These are phyloP conservation scores for Arthroderma sp. DNA, from an alignment of 2,329 filamentous ascomycete genomes.

Conservation along the genomic window DNA sequence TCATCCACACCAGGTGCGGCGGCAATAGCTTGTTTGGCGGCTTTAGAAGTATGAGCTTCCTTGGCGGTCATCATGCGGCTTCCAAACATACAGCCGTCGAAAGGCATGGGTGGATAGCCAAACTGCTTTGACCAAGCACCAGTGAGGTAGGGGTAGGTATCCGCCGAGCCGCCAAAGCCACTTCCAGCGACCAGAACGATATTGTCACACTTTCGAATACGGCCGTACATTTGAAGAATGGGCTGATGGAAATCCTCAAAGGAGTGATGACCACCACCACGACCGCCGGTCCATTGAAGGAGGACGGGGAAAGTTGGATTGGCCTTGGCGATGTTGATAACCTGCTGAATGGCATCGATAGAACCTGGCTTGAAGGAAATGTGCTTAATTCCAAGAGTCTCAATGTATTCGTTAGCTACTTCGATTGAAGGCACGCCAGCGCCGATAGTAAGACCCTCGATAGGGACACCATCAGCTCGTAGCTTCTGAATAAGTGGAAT, in stretches of 20 bases:
- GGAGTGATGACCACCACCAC: constrained; percentile 87
- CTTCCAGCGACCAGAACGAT: constrained; percentile 81
- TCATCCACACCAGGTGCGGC: constrained; percentile 75
- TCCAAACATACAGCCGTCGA: constrained; percentile 80
- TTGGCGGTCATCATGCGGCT: constrained; percentile 92
- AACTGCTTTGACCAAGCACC: constrained; percentile 78
- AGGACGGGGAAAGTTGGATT: constrained; percentile 88
- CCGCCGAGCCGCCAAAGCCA: constrained; percentile 79
- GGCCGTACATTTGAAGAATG: constrained; percentile 78
- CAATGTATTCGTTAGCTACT: constrained; percentile 84
- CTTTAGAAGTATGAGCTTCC: constrained; percentile 76
- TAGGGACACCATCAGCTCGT: constrained; percentile 72
- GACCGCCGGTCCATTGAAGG: constrained; percentile 87
- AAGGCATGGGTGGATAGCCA: constrained; percentile 85
- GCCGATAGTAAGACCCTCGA: constrained; percentile 84
- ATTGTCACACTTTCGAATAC: constrained; percentile 74
- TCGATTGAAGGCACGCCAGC: constrained; percentile 89
- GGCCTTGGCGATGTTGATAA: constrained; percentile 88
- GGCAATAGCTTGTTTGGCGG: constrained; percentile 79
- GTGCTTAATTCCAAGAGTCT: constrained; percentile 83
- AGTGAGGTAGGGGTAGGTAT: constrained; percentile 85
- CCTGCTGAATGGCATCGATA: constrained; percentile 71
- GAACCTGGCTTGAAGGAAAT: constrained; percentile 92
- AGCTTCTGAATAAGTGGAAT: constrained; percentile 72
- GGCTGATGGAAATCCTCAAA: constrained; percentile 93